Conservation (phyloP, 2,329 filamentous ascomycete species). For the Huntiella moniliformis region DNA sequence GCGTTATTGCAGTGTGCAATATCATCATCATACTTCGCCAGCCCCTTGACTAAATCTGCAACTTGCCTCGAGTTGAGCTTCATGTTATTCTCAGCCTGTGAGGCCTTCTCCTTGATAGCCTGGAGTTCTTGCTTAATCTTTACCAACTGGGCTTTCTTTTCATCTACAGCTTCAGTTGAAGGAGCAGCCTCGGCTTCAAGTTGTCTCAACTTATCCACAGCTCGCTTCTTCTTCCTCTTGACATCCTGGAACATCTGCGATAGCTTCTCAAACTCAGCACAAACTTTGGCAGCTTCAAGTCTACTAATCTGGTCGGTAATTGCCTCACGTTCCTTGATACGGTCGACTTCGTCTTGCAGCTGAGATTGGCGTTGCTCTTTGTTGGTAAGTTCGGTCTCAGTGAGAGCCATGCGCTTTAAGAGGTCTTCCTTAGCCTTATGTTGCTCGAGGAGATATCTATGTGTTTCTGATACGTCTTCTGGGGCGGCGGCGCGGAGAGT, state of each 20-base stretch:
- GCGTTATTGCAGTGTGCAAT: conserved; percentile 18
- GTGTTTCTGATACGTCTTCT: conserved; percentile 60
- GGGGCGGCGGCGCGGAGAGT: conserved; percentile 80
- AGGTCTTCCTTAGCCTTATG: conserved; percentile 34
- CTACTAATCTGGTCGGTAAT: conserved; percentile 25
- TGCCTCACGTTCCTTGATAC: conserved; percentile 55
- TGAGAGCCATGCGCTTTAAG: conserved; percentile 32
- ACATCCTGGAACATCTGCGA: conserved; percentile 16
- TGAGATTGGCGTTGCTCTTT: conserved; percentile 53
- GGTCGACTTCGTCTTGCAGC: conserved; percentile 66
- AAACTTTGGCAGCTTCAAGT: conserved; percentile 43
- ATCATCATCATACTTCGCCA: conserved; percentile 11
- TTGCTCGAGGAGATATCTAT: conserved; percentile 52
- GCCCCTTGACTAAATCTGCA: conserved; percentile 6
- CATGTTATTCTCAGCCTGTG: conserved; percentile 1
- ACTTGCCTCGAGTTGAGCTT: neutral
- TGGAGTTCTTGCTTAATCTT: neutral
- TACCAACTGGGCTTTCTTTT: conserved; percentile 7
- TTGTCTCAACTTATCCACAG: conserved; percentile 16
- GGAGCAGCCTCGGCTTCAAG: conserved; percentile 9
- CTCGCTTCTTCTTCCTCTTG: conserved; percentile 27
- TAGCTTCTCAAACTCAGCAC: conserved; percentile 42
- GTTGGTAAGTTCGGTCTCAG: conserved; percentile 34
- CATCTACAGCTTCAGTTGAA: conserved; percentile 7
- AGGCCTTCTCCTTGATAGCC: neutral